Base-by-base conservation (phyloP, 805 yeast species). In the Yamadazyma takamatsuzukensis region DNA sequence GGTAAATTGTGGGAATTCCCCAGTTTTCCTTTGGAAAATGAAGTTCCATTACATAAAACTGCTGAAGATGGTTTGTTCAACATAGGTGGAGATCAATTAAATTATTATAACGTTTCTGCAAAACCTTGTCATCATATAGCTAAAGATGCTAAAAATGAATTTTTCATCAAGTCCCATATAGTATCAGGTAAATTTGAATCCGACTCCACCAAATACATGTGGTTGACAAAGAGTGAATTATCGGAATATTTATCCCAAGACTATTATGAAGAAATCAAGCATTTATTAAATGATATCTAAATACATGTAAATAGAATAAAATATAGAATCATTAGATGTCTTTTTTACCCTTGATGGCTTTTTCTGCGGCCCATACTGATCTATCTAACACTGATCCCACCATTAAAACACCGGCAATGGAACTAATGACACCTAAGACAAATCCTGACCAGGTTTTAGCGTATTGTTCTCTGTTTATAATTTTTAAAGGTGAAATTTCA, bases 401-500 rank as follows among this genome's bases (percentile, higher is more conserved):
- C 17, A 96, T 89, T 38, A 93, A 67, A 8, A 93, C 88, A 29
- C 97, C 97, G 7, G 97, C 97, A 25, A 90, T 72, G 6, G 94
- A 86, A 35, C 96, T 83, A 44, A 93, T 77, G 17, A 84, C 85
- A 21, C 89, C 87, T 38, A 88, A 64, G 16, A 87, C 49, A 53
- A 89, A 88, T 2, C 88, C 84, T 18, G 89, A 80, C 80, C 93
- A 83, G 2, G 93, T 72, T 53, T 80, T 82, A 35, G 76, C 72
- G 48, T 74, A 75, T 43, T 70, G 79, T 57, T 93, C 94, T 37
- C 76, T 71, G 61, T 90, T 87, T 50, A 89, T 84, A 32, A 93
- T 88, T 54, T 88, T 87, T 68, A 93, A 69, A 8, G 97, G 96
- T 36, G 95, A 80, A 56, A 93, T 88, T 50, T 93, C 97, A 61